Percentiles rank a stretch among this genome's conserved stretches.
Conservation (phyloP, 2,329 filamentous ascomycete species). For the Pseudonectria foliicola region DNA sequence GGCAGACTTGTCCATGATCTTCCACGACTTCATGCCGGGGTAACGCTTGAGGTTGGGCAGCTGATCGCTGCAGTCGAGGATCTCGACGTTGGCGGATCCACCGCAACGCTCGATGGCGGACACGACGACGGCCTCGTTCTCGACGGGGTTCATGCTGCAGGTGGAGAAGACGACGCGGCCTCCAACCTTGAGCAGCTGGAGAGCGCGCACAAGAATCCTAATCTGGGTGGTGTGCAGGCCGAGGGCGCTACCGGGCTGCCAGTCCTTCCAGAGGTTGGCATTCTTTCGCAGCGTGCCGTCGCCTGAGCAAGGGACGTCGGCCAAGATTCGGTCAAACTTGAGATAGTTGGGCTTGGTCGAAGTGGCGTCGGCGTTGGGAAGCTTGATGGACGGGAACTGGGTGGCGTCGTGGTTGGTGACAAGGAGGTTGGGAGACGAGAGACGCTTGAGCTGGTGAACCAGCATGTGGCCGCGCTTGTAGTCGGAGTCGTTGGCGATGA, state of each 20-base stretch:
- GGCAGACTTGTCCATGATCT: constrained; percentile 80
- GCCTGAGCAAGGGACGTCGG: constrained; percentile 94
- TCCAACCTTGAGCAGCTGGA: constrained; percentile 94
- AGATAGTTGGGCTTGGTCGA: constrained; percentile 62
- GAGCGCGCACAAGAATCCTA: constrained; percentile 80
- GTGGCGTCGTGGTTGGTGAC: constrained; percentile 98
- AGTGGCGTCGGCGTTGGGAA: constrained; percentile 54
- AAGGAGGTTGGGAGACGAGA: constrained; percentile 92
- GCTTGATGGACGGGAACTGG: constrained; percentile 84
- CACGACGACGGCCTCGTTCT: constrained; percentile 89
- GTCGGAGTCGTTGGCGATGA: constrained; percentile 94
- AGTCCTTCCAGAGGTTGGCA: constrained; percentile 87
- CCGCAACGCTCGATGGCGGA: constrained; percentile 87
- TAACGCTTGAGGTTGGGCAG: constrained; percentile 70
- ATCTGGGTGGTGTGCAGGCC: constrained; percentile 83
- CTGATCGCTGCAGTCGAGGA: constrained; percentile 75
- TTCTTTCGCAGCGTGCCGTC: constrained; percentile 95
- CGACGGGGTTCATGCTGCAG: constrained; percentile 96
- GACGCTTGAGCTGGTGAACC: constrained; percentile 93
- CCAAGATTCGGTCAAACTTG: constrained; percentile 93
- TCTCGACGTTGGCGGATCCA: constrained; percentile 69
- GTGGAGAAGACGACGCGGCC: constrained; percentile 96
- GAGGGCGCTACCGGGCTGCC: constrained; percentile 79
- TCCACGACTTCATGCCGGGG: constrained; percentile 75
- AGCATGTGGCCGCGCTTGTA: constrained; percentile 97